Base-by-base conservation (phyloP, 345 rosid species). In the Fremontodendron californicum region DNA sequence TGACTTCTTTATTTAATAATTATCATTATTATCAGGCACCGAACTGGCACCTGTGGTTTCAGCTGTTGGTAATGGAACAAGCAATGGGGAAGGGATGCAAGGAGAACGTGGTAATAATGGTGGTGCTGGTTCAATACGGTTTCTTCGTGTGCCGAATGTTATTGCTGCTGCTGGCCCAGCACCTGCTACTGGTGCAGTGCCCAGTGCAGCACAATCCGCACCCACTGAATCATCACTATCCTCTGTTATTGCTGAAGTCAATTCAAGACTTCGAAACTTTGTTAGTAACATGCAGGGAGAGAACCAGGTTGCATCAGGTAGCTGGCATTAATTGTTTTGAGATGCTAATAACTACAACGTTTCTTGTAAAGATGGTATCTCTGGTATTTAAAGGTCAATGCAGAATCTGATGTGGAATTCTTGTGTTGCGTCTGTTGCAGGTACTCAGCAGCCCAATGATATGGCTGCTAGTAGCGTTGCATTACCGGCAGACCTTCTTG, bases 251-350 rank as follows among this genome's bases (percentile, higher is more conserved):
- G 71, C 84, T 18, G 89, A 87, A 85, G 48, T 89, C 52, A 86
- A 84, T 82, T 84, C 92, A 46, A 84, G 75, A 48, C 18, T 92
- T 55, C 85, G 94, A 78, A 84, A 81, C 71, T 31, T 85, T 18
- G 85, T 77, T 61, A 81, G 81, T 71, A 85, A 79, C 81, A 79
- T 79, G 76, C 90, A 81, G 75, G 92, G 90, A 82, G 86, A 85
- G 78, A 86, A 49, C 82, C 91, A 62, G 82, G 76, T 60, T 77
- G 81, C 82, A 42, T 74, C 91, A 46, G 94, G 98, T 92, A 81
- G 74, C 42, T 82, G 45, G 65, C 52, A 62, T 51, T 72, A 77
- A 67, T 54, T 61, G 40, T 62, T 62, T 45, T 63, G 4, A 51
- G 71, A 77, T 39, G 27, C 60, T 63, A 23, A 57, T 70, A 31